Evolutionary conservation across 768 basidiomycete species (phyloP), one percentile per base, ranked within the genome.

Genomic region (Peribolospora baueri): DNA sequence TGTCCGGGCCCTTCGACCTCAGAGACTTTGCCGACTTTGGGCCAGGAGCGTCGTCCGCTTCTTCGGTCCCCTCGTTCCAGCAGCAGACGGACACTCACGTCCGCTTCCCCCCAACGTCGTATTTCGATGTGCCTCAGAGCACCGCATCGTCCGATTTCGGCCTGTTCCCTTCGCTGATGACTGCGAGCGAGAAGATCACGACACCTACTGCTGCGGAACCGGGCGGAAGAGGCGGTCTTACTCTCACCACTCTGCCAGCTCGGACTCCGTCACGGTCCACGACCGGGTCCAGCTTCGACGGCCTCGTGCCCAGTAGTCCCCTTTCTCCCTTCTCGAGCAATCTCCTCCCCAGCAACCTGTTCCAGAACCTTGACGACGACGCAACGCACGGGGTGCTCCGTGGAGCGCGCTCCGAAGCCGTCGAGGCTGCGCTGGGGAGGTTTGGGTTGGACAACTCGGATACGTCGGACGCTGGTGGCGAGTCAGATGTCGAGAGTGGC

Each of bases 291-390:
- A 25, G 25, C 25, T 25, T 25, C 25, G 25, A 25, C 25, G 25
- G 25, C 25, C 25, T 25, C 25, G 25, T 25, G 25, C 25, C 25
- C 25, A 54, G 4, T 48, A 60, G 11, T 47, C 59, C 13, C 43
- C 59, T 9, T 7, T 62, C 65, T 7, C 65, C 67, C 2, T 66
- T 68, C 61, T 64, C 62, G n/a, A 64, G 65, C 51, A 66, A 66
- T 54, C 58, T 68, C 7, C 54, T 69, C 0, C 68, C 68, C 45
- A 65, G 67, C 55, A 66, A 65, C 7, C 52, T 69, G 52, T 68
- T 69, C 58, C 60, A 65, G 11, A 66, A 66, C 3, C 58, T 69
- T 6, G 65, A 64, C 50, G 65, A 65, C 45, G 66, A 67, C 52
- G 58, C 59, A 39, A 65, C 65, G 3, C 65, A 45, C 45, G 54